These are phyloP conservation scores for Umbelopsis sp. DNA, from an alignment of 192 early-diverging fungal genomes.

Conservation along the genomic window DNA sequence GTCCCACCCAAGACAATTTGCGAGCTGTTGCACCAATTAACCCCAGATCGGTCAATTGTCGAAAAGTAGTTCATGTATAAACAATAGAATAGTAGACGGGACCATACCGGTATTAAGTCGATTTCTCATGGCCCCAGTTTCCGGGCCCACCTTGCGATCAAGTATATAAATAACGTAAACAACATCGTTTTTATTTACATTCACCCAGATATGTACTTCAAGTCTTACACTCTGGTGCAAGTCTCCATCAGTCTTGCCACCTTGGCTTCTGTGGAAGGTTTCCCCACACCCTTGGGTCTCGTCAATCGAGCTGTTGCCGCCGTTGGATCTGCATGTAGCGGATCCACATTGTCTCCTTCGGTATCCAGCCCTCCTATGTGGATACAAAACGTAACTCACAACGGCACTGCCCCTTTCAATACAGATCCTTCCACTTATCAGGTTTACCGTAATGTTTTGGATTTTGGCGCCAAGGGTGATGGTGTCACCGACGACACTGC, in stretches of 20 bases:
- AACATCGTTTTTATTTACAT: not conserved
- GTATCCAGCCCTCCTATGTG: slow-evolving; percentile 4
- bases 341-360: slow-evolving; percentile 1
- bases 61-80: too few species aligned
- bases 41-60: too few species aligned
- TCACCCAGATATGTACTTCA: not conserved
- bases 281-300: not conserved
- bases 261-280: too few species aligned
- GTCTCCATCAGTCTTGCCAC: not conserved
- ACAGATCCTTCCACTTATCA: slow-evolving; percentile 22
- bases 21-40: too few species aligned
- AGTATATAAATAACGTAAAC: not conserved
- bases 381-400: slow-evolving; percentile 12
- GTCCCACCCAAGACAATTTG: not conserved
- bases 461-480: slow-evolving; percentile 44
- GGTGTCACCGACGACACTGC: slow-evolving; percentile 44
- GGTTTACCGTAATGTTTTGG: slow-evolving; percentile 35
- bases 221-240: not conserved
- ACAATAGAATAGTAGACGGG: too few species aligned
- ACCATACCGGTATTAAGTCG: too few species aligned
- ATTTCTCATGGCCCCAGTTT: too few species aligned
- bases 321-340: not conserved
- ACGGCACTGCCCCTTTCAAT: slow-evolving; percentile 7
- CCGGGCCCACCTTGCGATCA: not conserved
- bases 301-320: not conserved